A percentile compares a stretch with the other conserved stretches of the same genome.
These are phyloP conservation scores for Hypomontagnella monticulosa DNA, from an alignment of 495 filamentous ascomycete genomes.

Conservation along the genomic window DNA sequence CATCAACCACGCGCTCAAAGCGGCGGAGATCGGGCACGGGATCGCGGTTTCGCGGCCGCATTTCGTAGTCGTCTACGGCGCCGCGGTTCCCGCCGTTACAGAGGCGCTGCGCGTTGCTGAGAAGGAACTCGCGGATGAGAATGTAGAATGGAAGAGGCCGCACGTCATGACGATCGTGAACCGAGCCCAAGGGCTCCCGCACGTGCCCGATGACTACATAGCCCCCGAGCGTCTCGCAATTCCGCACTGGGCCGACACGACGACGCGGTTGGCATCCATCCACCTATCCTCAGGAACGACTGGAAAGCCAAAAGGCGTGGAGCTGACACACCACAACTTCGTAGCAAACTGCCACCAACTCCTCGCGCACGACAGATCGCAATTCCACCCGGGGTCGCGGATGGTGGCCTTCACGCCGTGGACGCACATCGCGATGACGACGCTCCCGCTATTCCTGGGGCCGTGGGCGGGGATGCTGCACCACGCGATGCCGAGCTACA, in stretches of 20 bases:
- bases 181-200: conserved; percentile 16
- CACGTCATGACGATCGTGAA: conserved; percentile 37
- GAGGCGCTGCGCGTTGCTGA: conserved; percentile 34
- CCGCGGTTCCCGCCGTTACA: conserved; percentile 10
- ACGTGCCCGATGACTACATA: conserved; percentile 40
- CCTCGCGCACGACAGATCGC: conserved; percentile 43
- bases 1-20: conserved; percentile 39
- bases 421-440: conserved; percentile 52
- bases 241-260: conserved; percentile 47
- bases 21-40: conserved; percentile 40
- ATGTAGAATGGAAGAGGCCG: conserved; percentile 33
- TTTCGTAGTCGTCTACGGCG: conserved; percentile 47
- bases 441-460: conserved; percentile 47
- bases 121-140: conserved; percentile 21
- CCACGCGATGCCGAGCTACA: conserved; percentile 44
- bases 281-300: conserved; percentile 68
- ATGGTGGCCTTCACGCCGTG: conserved; percentile 52
- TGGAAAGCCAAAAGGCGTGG: conserved; percentile 80
- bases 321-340: conserved; percentile 77
- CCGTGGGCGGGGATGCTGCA: conserved; percentile 44
- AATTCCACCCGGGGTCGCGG: conserved; percentile 39
- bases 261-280: conserved; percentile 36
- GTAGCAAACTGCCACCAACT: conserved; percentile 64
- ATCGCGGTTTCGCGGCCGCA: conserved; percentile 41
- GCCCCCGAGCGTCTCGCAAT: conserved; percentile 43